A percentile compares a stretch with the other conserved stretches of the same genome.
phyloP scores from a whole-genome alignment of 495 filamentous ascomycete genomes.

The Hyaloscypha bicolor region DNA sequence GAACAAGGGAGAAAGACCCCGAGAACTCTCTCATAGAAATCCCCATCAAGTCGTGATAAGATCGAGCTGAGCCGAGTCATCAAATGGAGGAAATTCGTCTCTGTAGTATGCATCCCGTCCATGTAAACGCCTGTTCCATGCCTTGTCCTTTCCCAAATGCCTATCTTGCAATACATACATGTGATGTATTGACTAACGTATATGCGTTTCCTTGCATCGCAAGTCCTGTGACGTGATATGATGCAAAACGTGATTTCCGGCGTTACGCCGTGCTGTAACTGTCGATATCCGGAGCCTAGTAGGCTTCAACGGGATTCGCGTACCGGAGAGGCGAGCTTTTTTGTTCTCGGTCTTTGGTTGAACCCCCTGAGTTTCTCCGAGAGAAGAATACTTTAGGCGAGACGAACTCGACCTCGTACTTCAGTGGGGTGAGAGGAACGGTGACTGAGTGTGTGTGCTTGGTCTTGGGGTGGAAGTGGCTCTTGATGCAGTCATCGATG shows the following conservation, averaged over 20 bases:
- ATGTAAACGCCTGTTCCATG: conserved; percentile 1
- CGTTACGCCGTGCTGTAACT: conserved; percentile 2
- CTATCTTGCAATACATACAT: neutral
- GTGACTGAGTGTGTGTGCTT: conserved; percentile 23
- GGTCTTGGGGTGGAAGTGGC: conserved; percentile 24
- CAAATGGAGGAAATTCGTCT: neutral
- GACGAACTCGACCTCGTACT: conserved; percentile 32
- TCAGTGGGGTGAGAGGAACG: conserved; percentile 27
- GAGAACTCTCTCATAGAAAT: neutral
- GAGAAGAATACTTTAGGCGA: conserved; percentile 34
- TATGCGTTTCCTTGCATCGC: neutral
- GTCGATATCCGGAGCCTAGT: conserved; percentile 17
- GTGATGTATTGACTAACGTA: neutral
- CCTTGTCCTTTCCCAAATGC: neutral
- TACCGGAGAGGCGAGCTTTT: conserved; percentile 22
- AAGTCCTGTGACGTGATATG: neutral
- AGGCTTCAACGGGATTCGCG: conserved; percentile 8
- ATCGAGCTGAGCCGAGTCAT: neutral
- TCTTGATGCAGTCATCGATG: conserved; percentile 74
- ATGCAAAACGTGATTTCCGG: conserved; percentile 3
- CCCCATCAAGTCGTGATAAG: neutral
- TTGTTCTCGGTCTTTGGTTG: conserved; percentile 22
- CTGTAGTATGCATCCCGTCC: neutral
- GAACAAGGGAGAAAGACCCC: conserved; percentile 4
- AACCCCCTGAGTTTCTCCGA: conserved; percentile 24